Percentiles rank a stretch among this genome's conserved stretches.
Evolutionary conservation across 2,329 filamentous ascomycete species (phyloP).

Genomic region (Ceratocystis cacaofunesta): DNA sequence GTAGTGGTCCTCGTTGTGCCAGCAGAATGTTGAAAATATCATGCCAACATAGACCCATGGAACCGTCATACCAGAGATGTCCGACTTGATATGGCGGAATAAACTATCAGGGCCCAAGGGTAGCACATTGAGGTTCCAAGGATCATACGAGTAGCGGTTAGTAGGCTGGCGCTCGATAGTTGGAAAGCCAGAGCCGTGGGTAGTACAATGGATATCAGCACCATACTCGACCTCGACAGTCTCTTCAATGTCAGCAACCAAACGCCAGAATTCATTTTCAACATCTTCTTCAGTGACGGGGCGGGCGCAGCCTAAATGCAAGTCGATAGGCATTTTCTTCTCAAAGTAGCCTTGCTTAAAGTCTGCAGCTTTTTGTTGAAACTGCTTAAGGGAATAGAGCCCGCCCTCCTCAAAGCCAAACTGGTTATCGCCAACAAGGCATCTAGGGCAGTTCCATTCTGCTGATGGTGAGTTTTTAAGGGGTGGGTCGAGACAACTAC

Average conservation of each 20-base stretch:
- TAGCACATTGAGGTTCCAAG: constrained; percentile 90
- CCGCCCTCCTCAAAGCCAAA: constrained; percentile 97
- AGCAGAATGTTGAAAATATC: constrained; percentile 99
- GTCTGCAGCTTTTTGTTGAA: constrained; percentile 86
- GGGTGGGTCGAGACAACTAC: constrained; percentile 75
- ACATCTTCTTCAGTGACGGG: constrained; percentile 89
- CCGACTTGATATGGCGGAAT: constrained; percentile 93
- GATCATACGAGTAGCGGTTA: constrained; percentile 74
- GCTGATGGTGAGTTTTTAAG: constrained; percentile 61
- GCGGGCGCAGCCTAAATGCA: constrained; percentile 62
- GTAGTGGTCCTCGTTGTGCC: constrained; percentile 98
- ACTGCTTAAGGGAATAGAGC: constrained; percentile 85
- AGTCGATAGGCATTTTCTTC: constrained; percentile 76
- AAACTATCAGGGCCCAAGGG: constrained; percentile 82
- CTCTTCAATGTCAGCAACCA: constrained; percentile 86
- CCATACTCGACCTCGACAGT: constrained; percentile 97
- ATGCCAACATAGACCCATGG: constrained; percentile 99
- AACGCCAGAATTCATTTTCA: constrained; percentile 89
- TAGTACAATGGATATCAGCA: constrained; percentile 94
- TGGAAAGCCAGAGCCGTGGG: constrained; percentile 91
- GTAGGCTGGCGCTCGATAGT: constrained; percentile 82
- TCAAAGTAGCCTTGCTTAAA: constrained; percentile 94
- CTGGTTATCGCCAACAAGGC: constrained; percentile 87
- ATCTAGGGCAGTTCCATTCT: constrained; percentile 94
- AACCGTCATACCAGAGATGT: constrained; percentile 98